phyloP scores from a whole-genome alignment of 2,329 filamentous ascomycete species.

The Fusarium sp. region DNA sequence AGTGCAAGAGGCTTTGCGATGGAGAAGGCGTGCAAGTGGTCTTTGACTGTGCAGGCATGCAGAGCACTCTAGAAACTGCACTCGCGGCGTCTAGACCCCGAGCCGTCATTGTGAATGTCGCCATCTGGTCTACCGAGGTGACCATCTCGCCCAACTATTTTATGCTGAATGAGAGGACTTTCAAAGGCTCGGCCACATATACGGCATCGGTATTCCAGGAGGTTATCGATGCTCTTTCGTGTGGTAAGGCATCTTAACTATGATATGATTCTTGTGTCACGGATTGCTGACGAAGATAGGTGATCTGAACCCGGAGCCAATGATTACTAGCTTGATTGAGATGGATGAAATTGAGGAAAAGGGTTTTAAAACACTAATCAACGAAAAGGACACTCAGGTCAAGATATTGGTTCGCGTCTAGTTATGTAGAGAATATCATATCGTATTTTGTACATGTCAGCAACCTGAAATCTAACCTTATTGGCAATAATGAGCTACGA shows the following conservation, averaged over 20 bases:
- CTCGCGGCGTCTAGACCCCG: neutral
- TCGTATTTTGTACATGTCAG: too few relatives aligned
- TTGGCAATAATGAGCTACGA: neutral
- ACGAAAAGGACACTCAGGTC: neutral
- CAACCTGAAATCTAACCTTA: too few relatives aligned
- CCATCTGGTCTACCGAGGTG: neutral
- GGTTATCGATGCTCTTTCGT: neutral
- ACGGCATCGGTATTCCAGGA: neutral
- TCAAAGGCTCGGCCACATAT: neutral
- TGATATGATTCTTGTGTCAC: too few relatives aligned
- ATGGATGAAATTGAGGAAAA: neutral
- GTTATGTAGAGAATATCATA: neutral
- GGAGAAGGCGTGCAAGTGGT: neutral
- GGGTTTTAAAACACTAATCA: neutral
- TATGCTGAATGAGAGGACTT: neutral
- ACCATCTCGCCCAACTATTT: neutral
- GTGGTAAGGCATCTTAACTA: accelerated
- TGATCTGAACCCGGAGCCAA: neutral
- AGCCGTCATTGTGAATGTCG: neutral
- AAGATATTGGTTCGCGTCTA: neutral
- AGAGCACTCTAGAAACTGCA: neutral
- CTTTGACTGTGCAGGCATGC: neutral
- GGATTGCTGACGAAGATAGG: neutral
- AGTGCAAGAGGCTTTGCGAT: neutral
- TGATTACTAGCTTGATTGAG: neutral